A percentile compares a stretch with the other conserved stretches of the same genome.
These are phyloP conservation scores for Talaromyces thailandensis DNA, from an alignment of 495 filamentous ascomycete species.

Conservation along the genomic window DNA sequence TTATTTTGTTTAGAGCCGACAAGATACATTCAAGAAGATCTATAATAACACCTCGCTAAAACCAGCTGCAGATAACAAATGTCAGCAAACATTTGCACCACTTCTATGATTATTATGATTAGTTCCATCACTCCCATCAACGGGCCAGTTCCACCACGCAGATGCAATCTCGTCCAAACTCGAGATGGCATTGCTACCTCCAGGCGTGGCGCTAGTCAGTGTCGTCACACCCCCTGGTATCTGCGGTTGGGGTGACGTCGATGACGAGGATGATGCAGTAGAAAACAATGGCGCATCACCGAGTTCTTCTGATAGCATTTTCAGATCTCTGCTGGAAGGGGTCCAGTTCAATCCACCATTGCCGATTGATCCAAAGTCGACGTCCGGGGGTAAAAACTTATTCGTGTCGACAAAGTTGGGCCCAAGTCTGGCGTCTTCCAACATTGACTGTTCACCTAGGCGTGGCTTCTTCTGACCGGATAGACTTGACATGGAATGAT, in stretches of 20 bases:
- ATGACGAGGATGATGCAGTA: background rate
- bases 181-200: slow-evolving; percentile 19
- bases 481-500: background rate
- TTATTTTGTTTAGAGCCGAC: background rate
- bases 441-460: slow-evolving; percentile 5
- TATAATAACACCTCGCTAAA: background rate
- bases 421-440: background rate
- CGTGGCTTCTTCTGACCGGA: slow-evolving; percentile 2
- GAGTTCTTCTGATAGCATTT: slow-evolving; percentile 21
- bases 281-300: slow-evolving; percentile 10
- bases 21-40: background rate
- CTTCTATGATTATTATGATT: slow-evolving; percentile 9
- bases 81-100: background rate
- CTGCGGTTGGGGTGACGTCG: background rate
- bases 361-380: slow-evolving; percentile 1
- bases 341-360: slow-evolving; percentile 8
- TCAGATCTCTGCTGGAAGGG: slow-evolving; percentile 18
- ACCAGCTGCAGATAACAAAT: background rate
- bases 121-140: slow-evolving; percentile 10
- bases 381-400: background rate
- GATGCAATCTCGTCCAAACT: slow-evolving; percentile 26
- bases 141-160: slow-evolving; percentile 30
- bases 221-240: slow-evolving; percentile 12
- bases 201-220: background rate
- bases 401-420: slow-evolving; percentile 3